Evolutionary conservation across 768 basidiomycete species (phyloP).

Genomic region (Neoboletus subvelutipes): DNA sequence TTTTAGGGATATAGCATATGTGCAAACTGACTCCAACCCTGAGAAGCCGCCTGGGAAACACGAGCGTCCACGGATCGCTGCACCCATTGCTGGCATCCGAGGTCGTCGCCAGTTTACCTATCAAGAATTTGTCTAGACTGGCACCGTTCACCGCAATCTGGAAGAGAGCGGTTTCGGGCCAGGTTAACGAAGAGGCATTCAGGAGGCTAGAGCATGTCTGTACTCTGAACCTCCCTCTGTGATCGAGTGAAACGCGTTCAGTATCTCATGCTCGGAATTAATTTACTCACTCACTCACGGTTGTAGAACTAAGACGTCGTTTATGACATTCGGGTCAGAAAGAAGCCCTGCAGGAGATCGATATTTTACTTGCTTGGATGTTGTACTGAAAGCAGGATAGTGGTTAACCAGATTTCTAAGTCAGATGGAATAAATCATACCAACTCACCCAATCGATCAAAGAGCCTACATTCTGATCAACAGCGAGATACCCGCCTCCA

Average conservation of each 20-base stretch:
- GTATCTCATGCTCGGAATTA: background rate
- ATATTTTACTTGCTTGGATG: slow-evolving; percentile 35
- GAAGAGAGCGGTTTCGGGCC: slow-evolving; percentile 46
- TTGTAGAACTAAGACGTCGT: slow-evolving; percentile 24
- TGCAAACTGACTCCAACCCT: slow-evolving; percentile 63
- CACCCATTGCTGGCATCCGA: slow-evolving; percentile 55
- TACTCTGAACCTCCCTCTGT: slow-evolving; percentile 40
- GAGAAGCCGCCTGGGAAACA: slow-evolving; percentile 53
- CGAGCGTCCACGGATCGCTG: slow-evolving; percentile 55
- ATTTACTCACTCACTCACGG: slow-evolving; percentile 13
- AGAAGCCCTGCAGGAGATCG: too few relatives aligned
- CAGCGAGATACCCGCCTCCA: slow-evolving; percentile 37
- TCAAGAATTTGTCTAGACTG: slow-evolving; percentile 61
- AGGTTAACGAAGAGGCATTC: slow-evolving; percentile 37
- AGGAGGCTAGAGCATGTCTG: slow-evolving; percentile 40
- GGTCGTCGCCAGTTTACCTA: slow-evolving; percentile 64
- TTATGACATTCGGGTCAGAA: background rate
- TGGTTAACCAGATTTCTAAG: background rate
- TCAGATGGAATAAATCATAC: background rate
- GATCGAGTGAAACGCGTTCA: background rate
- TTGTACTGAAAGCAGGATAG: slow-evolving; percentile 24
- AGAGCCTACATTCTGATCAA: slow-evolving; percentile 38
- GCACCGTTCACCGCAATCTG: slow-evolving; percentile 56
- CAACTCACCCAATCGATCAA: slow-evolving; percentile 45
- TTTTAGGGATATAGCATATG: background rate